Conservation (phyloP, 2,329 filamentous ascomycete genomes). For the Alternaria burnsii region DNA sequence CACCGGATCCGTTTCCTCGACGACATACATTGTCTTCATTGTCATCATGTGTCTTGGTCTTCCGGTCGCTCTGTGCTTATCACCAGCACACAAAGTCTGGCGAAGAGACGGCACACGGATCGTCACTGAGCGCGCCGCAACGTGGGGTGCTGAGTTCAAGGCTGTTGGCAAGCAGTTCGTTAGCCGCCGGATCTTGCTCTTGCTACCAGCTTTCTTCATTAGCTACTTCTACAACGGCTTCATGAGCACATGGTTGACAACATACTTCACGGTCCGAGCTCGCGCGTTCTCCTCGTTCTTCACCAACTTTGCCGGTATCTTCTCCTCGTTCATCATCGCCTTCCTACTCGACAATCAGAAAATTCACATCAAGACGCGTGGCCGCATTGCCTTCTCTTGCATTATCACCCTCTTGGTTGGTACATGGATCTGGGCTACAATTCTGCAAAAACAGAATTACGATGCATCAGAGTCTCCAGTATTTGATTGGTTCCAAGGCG, state of each 20-base stretch:
- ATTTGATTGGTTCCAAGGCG: conserved; percentile 47
- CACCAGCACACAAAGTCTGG: conserved; percentile 56
- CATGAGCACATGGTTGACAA: conserved; percentile 46
- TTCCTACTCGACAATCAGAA: conserved; percentile 44
- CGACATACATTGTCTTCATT: conserved; percentile 58
- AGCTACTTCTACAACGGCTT: conserved; percentile 52
- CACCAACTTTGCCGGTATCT: conserved; percentile 50
- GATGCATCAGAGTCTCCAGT: conserved; percentile 35
- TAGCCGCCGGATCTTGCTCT: conserved; percentile 42
- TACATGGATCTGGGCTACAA: conserved; percentile 48
- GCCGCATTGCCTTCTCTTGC: conserved; percentile 36
- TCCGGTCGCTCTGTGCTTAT: conserved; percentile 55
- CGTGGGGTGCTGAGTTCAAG: conserved; percentile 40
- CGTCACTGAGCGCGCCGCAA: conserved; percentile 34
- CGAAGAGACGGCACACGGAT: conserved; percentile 54
- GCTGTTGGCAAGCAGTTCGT: conserved; percentile 42
- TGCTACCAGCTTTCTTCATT: conserved; percentile 49
- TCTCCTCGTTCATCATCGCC: conserved; percentile 48
- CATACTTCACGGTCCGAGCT: conserved; percentile 48
- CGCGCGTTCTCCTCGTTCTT: conserved; percentile 49
- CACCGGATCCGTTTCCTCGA: conserved; percentile 49
- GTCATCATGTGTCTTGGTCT: conserved; percentile 59
- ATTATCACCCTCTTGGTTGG: conserved; percentile 45
- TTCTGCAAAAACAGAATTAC: conserved; percentile 47
- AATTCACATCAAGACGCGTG: conserved; percentile 46